phyloP scores from a whole-genome alignment of 2,329 filamentous ascomycete species.

The Biscogniauxia marginata region DNA sequence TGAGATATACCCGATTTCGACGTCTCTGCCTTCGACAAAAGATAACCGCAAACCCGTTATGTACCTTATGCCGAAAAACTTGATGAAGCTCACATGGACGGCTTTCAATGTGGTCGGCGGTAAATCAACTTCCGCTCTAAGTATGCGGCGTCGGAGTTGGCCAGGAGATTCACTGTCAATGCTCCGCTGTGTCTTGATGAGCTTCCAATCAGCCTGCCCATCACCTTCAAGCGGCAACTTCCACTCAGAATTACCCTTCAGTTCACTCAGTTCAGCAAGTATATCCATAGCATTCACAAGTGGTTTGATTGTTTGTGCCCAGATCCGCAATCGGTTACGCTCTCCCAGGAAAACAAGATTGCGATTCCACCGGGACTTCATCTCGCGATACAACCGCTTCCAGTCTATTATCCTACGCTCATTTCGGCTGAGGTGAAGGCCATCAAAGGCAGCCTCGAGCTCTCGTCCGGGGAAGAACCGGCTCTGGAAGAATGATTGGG shows the following conservation, averaged over 20 bases:
- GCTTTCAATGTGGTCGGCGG: conserved; percentile 12
- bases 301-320: conserved; percentile 23
- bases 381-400: conserved; percentile 18
- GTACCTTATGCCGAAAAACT: conserved; percentile 21
- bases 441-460: conserved; percentile 24
- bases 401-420: conserved; percentile 20
- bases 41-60: conserved; percentile 24
- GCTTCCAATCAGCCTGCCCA: conserved; percentile 10
- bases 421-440: conserved; percentile 14
- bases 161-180: conserved; percentile 12
- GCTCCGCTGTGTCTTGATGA: conserved; percentile 9
- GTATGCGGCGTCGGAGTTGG: conserved; percentile 9
- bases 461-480: conserved; percentile 25
- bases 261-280: conserved; percentile 12
- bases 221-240: not conserved
- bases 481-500: conserved; percentile 24
- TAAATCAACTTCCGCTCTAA: conserved; percentile 17
- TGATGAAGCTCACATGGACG: conserved; percentile 21
- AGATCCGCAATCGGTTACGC: conserved; percentile 24
- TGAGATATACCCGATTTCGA: conserved; percentile 23
- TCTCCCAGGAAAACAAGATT: conserved; percentile 22
- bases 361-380: conserved; percentile 12
- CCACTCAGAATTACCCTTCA: conserved; percentile 15
- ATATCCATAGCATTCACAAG: conserved; percentile 16
- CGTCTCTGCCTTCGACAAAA: conserved; percentile 10